These are phyloP conservation scores for Acacia acuminata DNA, from an alignment of 306 rosid species.

Conservation along the genomic window DNA sequence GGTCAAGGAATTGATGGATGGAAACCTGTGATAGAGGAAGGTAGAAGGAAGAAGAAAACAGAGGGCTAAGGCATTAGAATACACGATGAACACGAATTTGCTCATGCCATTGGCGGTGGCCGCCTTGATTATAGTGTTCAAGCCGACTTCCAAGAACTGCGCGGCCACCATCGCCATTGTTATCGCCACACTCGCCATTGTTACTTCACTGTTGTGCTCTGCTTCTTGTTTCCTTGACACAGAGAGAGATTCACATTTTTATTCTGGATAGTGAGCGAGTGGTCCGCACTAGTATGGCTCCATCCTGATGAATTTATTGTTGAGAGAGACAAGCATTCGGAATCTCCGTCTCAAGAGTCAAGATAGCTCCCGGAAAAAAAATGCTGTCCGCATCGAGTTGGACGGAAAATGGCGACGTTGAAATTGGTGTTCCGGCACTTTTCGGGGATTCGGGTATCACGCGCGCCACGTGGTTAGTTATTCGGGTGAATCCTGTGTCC, in stretches of 20 bases:
- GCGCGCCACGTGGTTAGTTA: too few species aligned
- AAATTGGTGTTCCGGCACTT: too few species aligned
- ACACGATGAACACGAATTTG: slow-evolving; percentile 35
- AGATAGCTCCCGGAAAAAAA: not conserved
- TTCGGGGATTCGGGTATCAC: too few species aligned
- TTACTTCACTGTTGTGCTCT: not conserved
- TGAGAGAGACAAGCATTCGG: not conserved
- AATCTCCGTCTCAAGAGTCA: not conserved
- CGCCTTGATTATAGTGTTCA: slow-evolving; percentile 40
- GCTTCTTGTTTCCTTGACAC: not conserved
- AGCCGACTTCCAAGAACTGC: slow-evolving; percentile 20
- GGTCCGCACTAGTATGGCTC: not conserved
- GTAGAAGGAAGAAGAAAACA: slow-evolving; percentile 40
- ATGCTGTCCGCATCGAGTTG: not conserved
- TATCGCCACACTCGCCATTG: not conserved
- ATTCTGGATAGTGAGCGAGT: not conserved
- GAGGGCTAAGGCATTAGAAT: slow-evolving; percentile 45
- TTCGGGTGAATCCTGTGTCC: too few species aligned
- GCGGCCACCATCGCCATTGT: not conserved
- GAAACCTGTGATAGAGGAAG: slow-evolving; percentile 40
- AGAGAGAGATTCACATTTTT: too few species aligned
- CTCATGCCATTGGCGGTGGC: slow-evolving; percentile 46
- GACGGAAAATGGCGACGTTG: too few species aligned
- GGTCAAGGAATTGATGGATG: not conserved
- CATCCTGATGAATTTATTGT: not conserved